phyloP scores from a whole-genome alignment of 148 eudicot species.

The Camellia lanceoleosa region DNA sequence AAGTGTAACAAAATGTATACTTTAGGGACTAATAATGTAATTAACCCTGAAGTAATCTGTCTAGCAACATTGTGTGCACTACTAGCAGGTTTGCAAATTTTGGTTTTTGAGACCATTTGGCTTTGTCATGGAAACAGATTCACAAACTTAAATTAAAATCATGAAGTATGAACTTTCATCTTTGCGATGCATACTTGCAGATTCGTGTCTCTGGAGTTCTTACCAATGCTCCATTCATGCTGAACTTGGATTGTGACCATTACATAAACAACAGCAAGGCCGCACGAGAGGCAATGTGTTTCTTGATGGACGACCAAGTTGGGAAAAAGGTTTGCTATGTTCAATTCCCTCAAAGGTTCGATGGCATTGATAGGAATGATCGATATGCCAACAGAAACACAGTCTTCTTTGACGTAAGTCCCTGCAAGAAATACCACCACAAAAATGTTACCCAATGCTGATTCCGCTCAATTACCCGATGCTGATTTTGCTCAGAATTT shows the following conservation, averaged over 20 bases:
- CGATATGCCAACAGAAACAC: slow-evolving; percentile 97
- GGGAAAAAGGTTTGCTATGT: slow-evolving; percentile 96
- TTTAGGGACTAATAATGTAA: no score
- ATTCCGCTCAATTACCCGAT: background rate
- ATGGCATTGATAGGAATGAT: slow-evolving; percentile 87
- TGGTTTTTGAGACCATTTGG: background rate
- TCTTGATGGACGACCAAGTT: slow-evolving; percentile 91
- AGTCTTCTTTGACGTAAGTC: slow-evolving; percentile 94
- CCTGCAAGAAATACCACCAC: slow-evolving; percentile 18
- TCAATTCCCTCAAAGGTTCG: slow-evolving; percentile 94
- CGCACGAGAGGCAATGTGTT: slow-evolving; percentile 91
- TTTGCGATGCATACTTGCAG: slow-evolving; percentile 36
- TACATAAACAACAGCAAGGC: slow-evolving; percentile 98
- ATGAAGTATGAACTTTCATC: background rate
- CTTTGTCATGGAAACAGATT: background rate
- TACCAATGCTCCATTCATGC: slow-evolving; percentile 99
- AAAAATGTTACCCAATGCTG: background rate
- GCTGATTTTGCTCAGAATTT: slow-evolving; percentile 8
- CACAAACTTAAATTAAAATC: background rate
- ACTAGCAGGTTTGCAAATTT: no score
- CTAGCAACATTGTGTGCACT: background rate
- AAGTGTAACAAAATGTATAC: no score
- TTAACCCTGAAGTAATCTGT: background rate
- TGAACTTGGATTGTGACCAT: slow-evolving; percentile 99
- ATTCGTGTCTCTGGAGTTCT: slow-evolving; percentile 93